These are phyloP conservation scores for Xerophyta viscosa DNA, from an alignment of 106 monocot genomes.

Conservation along the genomic window DNA sequence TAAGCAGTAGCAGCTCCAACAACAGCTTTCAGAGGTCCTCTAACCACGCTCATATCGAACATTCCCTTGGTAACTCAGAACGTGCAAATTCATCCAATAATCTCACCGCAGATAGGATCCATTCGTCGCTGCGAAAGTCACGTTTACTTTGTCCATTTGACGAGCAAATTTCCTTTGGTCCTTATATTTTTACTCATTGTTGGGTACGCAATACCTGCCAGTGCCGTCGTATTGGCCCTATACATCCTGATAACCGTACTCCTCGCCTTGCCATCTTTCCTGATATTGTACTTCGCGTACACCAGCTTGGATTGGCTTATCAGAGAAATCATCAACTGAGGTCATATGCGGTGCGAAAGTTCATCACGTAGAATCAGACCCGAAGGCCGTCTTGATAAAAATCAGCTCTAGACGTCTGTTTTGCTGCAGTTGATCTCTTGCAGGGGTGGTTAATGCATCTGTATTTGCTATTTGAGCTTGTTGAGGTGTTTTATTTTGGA, in stretches of 20 bases:
- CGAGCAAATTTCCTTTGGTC: slow-evolving; percentile 39
- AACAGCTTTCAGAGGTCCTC: slow-evolving; percentile 6
- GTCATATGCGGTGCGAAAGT: not conserved
- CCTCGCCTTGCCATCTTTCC: slow-evolving; percentile 35
- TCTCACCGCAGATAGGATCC: slow-evolving; percentile 24
- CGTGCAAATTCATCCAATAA: slow-evolving; percentile 8
- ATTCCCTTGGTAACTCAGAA: not conserved
- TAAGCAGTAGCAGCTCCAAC: not conserved
- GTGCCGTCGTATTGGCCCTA: slow-evolving; percentile 29
- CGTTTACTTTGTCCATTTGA: slow-evolving; percentile 32
- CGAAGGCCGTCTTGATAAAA: too few relatives aligned
- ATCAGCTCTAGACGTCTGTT: too few relatives aligned
- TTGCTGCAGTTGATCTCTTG: too few relatives aligned
- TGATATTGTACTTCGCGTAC: slow-evolving; percentile 27
- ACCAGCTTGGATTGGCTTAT: slow-evolving; percentile 31
- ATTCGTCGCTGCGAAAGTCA: slow-evolving; percentile 24
- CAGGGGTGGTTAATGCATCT: too few relatives aligned
- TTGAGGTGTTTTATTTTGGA: too few relatives aligned
- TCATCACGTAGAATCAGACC: too few relatives aligned
- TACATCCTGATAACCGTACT: slow-evolving; percentile 33
- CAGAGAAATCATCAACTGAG: slow-evolving; percentile 18
- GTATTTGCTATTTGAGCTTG: too few relatives aligned
- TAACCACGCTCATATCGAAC: slow-evolving; percentile 3
- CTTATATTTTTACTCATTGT: slow-evolving; percentile 42
- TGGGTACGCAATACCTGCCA: slow-evolving; percentile 40